Conservation (phyloP, 2,329 filamentous ascomycete genomes). For the Lasiodiplodia hormozganensis region DNA sequence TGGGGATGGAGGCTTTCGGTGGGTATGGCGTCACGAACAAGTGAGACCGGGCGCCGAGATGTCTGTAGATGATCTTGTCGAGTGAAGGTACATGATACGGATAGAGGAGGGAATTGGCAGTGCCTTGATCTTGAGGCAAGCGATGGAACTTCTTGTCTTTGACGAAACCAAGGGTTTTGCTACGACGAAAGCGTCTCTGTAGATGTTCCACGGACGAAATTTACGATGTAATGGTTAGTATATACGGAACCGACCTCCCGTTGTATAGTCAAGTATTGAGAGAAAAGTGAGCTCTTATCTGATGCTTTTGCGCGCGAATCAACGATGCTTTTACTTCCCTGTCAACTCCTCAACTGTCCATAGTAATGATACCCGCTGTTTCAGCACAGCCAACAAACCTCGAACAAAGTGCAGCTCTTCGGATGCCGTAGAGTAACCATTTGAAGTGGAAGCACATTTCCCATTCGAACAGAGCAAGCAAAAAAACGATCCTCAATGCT, state of each 20-base stretch:
- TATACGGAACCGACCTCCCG: neutral
- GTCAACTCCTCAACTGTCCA: neutral
- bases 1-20: conserved; percentile 15
- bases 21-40: neutral
- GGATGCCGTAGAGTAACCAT: neutral
- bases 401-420: neutral
- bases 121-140: neutral
- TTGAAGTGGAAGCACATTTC: neutral
- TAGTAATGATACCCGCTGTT: neutral
- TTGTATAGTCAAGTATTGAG: neutral
- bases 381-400: neutral
- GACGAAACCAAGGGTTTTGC: neutral
- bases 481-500: neutral
- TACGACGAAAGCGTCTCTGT: neutral
- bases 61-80: neutral
- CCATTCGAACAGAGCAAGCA: neutral
- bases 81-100: neutral
- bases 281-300: neutral
- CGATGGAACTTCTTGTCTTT: neutral
- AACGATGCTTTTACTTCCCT: neutral
- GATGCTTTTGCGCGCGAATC: neutral
- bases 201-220: neutral
- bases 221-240: neutral
- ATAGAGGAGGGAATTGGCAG: neutral
- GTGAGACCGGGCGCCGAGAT: neutral